phyloP scores from a whole-genome alignment of 148 eudicot genomes.

The Nepenthes gracilis region DNA sequence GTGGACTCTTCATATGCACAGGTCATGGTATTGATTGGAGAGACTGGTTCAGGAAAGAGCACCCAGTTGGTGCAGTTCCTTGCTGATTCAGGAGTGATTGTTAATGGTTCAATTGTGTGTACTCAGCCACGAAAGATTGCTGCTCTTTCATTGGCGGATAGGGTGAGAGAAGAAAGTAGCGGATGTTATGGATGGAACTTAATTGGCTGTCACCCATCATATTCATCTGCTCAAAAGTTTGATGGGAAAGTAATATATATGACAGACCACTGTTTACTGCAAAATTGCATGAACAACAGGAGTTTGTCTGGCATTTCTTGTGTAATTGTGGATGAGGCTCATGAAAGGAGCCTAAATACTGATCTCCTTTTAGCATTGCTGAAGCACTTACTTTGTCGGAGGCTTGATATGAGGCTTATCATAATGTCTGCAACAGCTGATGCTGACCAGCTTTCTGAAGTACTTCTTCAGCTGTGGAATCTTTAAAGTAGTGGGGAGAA shows the following conservation, averaged over 20 bases:
- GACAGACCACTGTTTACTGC: conserved; percentile 93
- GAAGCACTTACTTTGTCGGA: conserved; percentile 49
- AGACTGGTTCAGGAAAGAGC: conserved; percentile 98
- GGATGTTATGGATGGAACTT: conserved; percentile 46
- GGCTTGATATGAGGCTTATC: conserved; percentile 70
- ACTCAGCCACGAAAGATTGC: conserved; percentile 98
- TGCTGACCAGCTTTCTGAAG: conserved; percentile 61
- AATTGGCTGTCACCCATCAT: conserved; percentile 33
- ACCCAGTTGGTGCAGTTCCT: conserved; percentile 93
- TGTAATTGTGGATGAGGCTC: conserved; percentile 91
- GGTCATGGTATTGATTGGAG: conserved; percentile 81
- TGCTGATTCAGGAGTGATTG: conserved; percentile 70
- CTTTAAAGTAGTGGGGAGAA: conserved; percentile 66
- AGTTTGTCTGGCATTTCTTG: conserved; percentile 59
- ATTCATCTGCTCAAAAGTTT: conserved; percentile 34
- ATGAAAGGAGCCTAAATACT: conserved; percentile 88
- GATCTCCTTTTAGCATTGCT: conserved; percentile 81
- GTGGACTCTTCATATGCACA: conserved; percentile 19
- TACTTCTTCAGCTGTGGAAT: conserved; percentile 70
- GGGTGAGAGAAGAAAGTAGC: conserved; percentile 68
- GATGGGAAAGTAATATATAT: conserved; percentile 42
- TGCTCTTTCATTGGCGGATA: conserved; percentile 57
- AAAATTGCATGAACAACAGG: conserved; percentile 66
- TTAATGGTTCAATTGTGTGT: conserved; percentile 49
- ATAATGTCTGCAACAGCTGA: conserved; percentile 98